These are phyloP conservation scores for Lentinula guzmanii DNA, from an alignment of 768 basidiomycete genomes.

Conservation along the genomic window DNA sequence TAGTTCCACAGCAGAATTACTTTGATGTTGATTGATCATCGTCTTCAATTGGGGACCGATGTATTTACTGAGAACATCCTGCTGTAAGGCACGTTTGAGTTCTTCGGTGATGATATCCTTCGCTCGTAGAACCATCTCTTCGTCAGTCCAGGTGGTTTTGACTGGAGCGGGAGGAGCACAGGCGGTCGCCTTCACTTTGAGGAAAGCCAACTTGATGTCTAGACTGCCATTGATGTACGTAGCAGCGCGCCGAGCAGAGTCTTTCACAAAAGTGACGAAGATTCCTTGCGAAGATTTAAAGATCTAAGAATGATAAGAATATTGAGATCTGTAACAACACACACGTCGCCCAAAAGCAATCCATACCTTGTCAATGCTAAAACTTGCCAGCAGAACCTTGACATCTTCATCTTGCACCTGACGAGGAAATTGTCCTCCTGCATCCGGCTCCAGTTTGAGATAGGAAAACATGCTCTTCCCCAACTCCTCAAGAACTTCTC, in stretches of 20 bases:
- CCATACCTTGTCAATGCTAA: slow-evolving; percentile 69
- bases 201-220: slow-evolving; percentile 50
- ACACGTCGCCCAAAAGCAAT: neutral
- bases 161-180: slow-evolving; percentile 34
- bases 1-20: neutral
- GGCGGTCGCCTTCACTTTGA: slow-evolving; percentile 51
- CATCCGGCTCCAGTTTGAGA: slow-evolving; percentile 50
- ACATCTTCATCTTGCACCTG: slow-evolving; percentile 63
- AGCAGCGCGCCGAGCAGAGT: slow-evolving; percentile 60
- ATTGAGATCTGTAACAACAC: no score
- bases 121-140: slow-evolving; percentile 49
- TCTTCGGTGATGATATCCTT: slow-evolving; percentile 52
- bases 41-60: slow-evolving; percentile 3
- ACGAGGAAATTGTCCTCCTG: slow-evolving; percentile 32
- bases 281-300: slow-evolving; percentile 66
- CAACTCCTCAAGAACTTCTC: slow-evolving; percentile 42
- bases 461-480: slow-evolving; percentile 62
- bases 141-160: slow-evolving; percentile 45
- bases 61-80: slow-evolving; percentile 38
- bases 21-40: neutral
- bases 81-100: slow-evolving; percentile 48
- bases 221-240: slow-evolving; percentile 48
- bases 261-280: slow-evolving; percentile 76
- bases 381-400: slow-evolving; percentile 59
- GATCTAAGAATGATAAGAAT: slow-evolving; percentile 37